phyloP scores from a whole-genome alignment of 179 eudicot species.

The Camellia oleifera region DNA sequence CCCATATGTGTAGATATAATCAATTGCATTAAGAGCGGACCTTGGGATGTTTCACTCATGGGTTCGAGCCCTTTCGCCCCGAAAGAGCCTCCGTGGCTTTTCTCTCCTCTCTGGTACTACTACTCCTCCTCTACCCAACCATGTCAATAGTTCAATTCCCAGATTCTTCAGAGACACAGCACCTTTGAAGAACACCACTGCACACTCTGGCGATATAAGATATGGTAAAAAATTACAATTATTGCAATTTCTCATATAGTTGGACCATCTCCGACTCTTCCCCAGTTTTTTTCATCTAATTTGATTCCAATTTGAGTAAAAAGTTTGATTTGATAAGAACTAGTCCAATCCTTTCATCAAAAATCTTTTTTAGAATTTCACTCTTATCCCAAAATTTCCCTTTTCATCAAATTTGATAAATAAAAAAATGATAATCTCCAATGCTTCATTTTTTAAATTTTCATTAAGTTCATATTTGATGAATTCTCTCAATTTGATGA shows the following conservation, averaged over 20 bases:
- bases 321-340: too few species aligned
- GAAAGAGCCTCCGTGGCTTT: constrained; percentile 14
- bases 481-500: too few species aligned
- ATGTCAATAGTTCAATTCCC: background rate
- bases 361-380: too few species aligned
- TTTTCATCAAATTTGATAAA: too few species aligned
- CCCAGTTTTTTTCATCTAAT: too few species aligned
- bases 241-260: background rate
- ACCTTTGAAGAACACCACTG: background rate
- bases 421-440: too few species aligned
- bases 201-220: background rate
- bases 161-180: background rate
- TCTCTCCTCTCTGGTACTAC: background rate
- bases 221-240: background rate
- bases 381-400: too few species aligned
- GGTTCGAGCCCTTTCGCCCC: constrained; percentile 16
- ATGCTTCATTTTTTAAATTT: too few species aligned
- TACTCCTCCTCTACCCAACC: background rate
- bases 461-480: too few species aligned
- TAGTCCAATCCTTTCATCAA: too few species aligned
- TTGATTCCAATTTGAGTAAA: too few species aligned
- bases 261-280: too few species aligned
- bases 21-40: background rate
- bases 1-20: background rate
- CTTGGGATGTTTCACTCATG: constrained; percentile 15